These are phyloP conservation scores for Pseudocohnilembus persalinus DNA, from an alignment of 169 alveolate species.

Conservation along the genomic window DNA sequence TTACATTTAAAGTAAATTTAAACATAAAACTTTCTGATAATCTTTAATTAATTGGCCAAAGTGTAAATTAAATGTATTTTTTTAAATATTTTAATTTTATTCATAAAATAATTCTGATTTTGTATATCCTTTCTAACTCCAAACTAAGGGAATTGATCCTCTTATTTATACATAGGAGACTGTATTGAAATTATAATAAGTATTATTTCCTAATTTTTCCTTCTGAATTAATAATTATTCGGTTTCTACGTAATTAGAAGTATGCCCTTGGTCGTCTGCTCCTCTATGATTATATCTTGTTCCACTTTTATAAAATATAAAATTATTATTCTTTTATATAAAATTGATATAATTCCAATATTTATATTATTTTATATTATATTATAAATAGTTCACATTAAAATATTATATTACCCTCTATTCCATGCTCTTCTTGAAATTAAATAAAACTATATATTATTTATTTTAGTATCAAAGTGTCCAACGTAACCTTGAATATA, in stretches of 20 bases:
- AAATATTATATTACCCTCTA: no score
- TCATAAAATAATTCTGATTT: constrained; percentile 50
- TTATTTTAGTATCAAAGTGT: neutral
- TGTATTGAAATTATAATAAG: constrained; percentile 26
- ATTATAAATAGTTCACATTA: no score
- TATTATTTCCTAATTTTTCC: constrained; percentile 9
- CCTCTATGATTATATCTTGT: constrained; percentile 82
- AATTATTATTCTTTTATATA: no score
- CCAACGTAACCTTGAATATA: neutral
- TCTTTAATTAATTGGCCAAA: constrained; percentile 46
- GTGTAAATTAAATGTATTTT: constrained; percentile 55
- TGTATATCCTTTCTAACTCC: constrained; percentile 60
- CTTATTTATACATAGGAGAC: constrained; percentile 67
- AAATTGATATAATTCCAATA: no score
- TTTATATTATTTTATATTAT: no score
- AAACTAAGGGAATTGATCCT: constrained; percentile 82
- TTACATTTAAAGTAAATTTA: constrained; percentile 51
- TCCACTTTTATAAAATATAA: constrained; percentile 51
- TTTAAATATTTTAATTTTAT: constrained; percentile 50
- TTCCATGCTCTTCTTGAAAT: neutral
- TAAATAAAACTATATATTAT: neutral
- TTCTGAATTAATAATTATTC: constrained; percentile 66
- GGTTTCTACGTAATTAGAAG: constrained; percentile 77
- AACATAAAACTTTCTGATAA: constrained; percentile 50
- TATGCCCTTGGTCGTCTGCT: constrained; percentile 73